Evolutionary conservation across 129 eudicot genomes (phyloP).

Genomic region (Cynara cardunculus): DNA sequence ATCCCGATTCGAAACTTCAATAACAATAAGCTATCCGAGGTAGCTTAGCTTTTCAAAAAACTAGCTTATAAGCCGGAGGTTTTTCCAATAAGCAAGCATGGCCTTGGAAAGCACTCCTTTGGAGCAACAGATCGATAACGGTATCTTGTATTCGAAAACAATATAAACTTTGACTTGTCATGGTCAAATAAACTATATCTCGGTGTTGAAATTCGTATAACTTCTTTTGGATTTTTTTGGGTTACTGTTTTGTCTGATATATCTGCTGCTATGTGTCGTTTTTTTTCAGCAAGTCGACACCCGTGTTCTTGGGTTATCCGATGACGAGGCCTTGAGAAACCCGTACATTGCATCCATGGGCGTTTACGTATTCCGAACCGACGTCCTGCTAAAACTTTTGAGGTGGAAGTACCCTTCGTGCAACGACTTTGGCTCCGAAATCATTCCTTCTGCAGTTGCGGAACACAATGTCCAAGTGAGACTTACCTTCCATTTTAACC

Average conservation of each 20-base stretch:
- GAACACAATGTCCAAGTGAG: conserved; percentile 87
- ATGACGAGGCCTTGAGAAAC: conserved; percentile 44
- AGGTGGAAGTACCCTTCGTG: conserved; percentile 54
- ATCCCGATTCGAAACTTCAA: too few relatives aligned
- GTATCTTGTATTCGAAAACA: not conserved
- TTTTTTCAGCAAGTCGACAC: conserved; percentile 83
- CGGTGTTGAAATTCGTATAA: not conserved
- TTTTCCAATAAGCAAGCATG: too few relatives aligned
- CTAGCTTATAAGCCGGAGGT: too few relatives aligned
- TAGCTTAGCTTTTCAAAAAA: too few relatives aligned
- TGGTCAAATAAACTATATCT: not conserved
- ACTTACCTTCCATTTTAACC: not conserved
- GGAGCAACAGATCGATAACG: too few relatives aligned
- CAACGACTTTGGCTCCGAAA: conserved; percentile 93
- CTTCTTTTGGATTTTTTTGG: not conserved
- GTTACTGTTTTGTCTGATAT: not conserved
- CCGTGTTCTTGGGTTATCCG: conserved; percentile 68
- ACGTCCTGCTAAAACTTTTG: conserved; percentile 65
- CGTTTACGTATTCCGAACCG: conserved; percentile 79
- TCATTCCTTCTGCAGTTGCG: conserved; percentile 72
- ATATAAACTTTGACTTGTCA: conserved; percentile 7
- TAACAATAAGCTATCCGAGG: too few relatives aligned
- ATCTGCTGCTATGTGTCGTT: not conserved
- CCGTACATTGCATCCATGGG: conserved; percentile 97
- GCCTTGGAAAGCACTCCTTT: too few relatives aligned